Conservation (phyloP, 306 rosid species). For the Oxytropis ochrocephala region DNA sequence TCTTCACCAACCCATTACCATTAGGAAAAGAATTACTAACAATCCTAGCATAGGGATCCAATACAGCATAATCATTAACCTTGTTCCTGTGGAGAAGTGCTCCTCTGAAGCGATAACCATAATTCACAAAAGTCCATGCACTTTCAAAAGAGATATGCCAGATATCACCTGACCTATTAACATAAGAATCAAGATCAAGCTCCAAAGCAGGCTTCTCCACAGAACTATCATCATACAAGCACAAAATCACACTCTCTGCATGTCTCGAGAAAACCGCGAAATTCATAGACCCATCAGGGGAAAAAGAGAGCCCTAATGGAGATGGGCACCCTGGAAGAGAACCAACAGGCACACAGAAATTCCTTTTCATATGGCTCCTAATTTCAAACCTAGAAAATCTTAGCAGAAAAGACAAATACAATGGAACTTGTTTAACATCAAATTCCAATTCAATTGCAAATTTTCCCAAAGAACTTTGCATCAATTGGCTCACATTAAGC, state of each 20-base stretch:
- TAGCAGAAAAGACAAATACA: slow-evolving; percentile 69
- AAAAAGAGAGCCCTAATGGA: slow-evolving; percentile 69
- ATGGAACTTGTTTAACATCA: slow-evolving; percentile 56
- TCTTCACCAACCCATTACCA: slow-evolving; percentile 32
- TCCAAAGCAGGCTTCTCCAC: slow-evolving; percentile 64
- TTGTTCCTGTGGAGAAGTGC: slow-evolving; percentile 17
- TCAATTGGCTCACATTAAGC: slow-evolving; percentile 34
- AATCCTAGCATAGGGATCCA: slow-evolving; percentile 85
- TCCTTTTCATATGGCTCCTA: slow-evolving; percentile 65
- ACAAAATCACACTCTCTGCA: slow-evolving; percentile 67
- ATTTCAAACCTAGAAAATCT: slow-evolving; percentile 39
- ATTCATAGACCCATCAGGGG: slow-evolving; percentile 59
- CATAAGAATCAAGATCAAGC: slow-evolving; percentile 86
- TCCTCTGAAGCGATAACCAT: slow-evolving; percentile 62
- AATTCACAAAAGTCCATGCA: slow-evolving; percentile 47
- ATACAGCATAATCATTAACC: slow-evolving; percentile 19
- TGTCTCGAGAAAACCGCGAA: slow-evolving; percentile 65
- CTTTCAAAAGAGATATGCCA: slow-evolving; percentile 80
- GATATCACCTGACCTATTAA: slow-evolving; percentile 76
- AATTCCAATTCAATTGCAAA: slow-evolving; percentile 54
- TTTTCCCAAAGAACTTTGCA: slow-evolving; percentile 28
- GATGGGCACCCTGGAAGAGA: slow-evolving; percentile 46
- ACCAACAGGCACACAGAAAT: slow-evolving; percentile 78
- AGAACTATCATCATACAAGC: slow-evolving; percentile 52
- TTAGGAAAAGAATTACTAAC: slow-evolving; percentile 35